Conservation (phyloP, 352 stramenopile genomes). For the Phytophthora sojae region DNA sequence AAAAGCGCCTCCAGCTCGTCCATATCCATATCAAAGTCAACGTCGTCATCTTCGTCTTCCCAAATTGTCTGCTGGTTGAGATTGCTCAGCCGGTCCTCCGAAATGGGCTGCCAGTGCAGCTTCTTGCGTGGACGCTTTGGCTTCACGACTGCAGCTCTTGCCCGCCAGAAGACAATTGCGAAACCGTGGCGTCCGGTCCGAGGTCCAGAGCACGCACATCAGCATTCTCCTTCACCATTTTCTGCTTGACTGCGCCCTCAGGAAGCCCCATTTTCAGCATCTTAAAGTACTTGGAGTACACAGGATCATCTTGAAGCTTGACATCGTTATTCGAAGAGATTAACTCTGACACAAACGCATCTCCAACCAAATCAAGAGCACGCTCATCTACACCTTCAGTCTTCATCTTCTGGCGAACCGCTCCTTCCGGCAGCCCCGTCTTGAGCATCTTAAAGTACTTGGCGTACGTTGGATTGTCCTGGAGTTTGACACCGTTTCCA, state of each 20-base stretch:
- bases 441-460: conserved; percentile 96
- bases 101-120: conserved; percentile 90
- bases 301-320: conserved; percentile 63
- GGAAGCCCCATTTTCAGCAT: conserved; percentile 95
- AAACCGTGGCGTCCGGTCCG: conserved; percentile 64
- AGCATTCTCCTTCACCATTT: conserved; percentile 69
- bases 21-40: conserved; percentile 87
- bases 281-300: conserved; percentile 93
- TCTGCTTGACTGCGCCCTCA: conserved; percentile 85
- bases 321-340: conserved; percentile 33
- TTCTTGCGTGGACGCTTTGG: conserved; percentile 76
- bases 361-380: conserved; percentile 64
- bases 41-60: conserved; percentile 82
- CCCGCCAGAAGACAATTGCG: conserved; percentile 34
- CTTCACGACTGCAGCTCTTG: conserved; percentile 19
- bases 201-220: conserved; percentile 72
- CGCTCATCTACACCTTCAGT: conserved; percentile 54
- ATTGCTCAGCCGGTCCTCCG: conserved; percentile 79
- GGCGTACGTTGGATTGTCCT: conserved; percentile 55
- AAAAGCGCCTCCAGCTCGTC: conserved; percentile 90
- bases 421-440: conserved; percentile 84
- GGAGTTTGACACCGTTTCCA: conserved; percentile 26
- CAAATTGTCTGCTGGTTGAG: conserved; percentile 82
- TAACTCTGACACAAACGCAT: conserved; percentile 54
- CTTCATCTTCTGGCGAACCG: conserved; percentile 89